Percentiles rank a stretch among this genome's conserved stretches.
phyloP scores from a whole-genome alignment of 805 yeast genomes.

The Ogataea pilisensis region DNA sequence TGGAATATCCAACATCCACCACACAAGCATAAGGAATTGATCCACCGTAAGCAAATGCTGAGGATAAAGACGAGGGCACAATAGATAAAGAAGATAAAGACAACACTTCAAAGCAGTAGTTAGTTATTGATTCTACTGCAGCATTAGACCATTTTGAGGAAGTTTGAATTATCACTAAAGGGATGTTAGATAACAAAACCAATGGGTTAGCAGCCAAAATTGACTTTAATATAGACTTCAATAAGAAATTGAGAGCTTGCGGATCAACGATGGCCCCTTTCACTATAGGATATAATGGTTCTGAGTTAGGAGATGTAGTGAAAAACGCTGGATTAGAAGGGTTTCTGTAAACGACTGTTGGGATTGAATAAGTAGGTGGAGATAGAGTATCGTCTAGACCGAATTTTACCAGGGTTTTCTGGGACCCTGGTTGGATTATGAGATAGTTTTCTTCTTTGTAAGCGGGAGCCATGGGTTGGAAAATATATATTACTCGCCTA shows the following conservation, averaged over 20 bases:
- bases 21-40: constrained; percentile 59
- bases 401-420: constrained; percentile 67
- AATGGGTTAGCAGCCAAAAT: constrained; percentile 34
- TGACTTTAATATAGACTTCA: constrained; percentile 50
- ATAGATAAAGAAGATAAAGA: constrained; percentile 70
- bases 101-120: constrained; percentile 69
- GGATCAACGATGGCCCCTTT: constrained; percentile 63
- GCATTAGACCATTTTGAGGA: constrained; percentile 67
- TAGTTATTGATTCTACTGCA: constrained; percentile 65
- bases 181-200: constrained; percentile 41
- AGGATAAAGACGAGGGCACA: constrained; percentile 62
- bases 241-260: constrained; percentile 63
- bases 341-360: constrained; percentile 57
- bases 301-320: constrained; percentile 37
- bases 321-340: constrained; percentile 26
- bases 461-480: constrained; percentile 28
- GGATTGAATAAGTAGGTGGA: constrained; percentile 72
- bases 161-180: constrained; percentile 59
- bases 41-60: constrained; percentile 68
- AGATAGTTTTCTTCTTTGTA: constrained; percentile 32
- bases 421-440: constrained; percentile 79
- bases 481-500: too few species aligned
- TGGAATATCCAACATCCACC: constrained; percentile 73
- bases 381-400: constrained; percentile 73
- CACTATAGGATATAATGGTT: constrained; percentile 55